These are phyloP conservation scores for Gossypium anomalum DNA, from an alignment of 345 rosid genomes.

Conservation along the genomic window DNA sequence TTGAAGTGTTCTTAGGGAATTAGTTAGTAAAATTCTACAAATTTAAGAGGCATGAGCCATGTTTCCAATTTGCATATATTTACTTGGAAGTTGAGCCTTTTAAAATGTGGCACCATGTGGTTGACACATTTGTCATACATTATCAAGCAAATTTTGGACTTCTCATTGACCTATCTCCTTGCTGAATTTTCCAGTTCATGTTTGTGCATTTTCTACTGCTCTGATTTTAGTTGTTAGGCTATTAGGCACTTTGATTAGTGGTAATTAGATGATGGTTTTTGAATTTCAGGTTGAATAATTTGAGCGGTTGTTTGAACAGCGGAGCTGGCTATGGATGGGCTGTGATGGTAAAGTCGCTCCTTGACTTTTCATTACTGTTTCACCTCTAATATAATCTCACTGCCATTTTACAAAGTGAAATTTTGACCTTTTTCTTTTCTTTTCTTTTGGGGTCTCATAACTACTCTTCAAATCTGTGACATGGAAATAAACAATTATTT, in stretches of 20 bases:
- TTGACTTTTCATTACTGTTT: background rate
- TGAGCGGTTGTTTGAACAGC: background rate
- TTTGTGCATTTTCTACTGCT: background rate
- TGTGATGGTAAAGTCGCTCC: background rate
- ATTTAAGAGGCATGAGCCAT: background rate
- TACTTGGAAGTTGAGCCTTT: background rate
- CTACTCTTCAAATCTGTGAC: background rate
- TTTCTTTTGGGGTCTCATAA: too few relatives aligned
- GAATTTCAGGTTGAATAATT: conserved; percentile 10
- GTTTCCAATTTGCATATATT: background rate
- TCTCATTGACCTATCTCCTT: background rate
- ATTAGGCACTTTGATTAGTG: background rate
- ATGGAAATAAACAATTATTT: background rate
- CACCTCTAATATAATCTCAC: background rate
- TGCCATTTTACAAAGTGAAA: background rate
- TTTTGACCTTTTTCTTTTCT: conserved; percentile 6
- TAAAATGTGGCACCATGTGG: background rate
- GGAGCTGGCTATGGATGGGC: background rate
- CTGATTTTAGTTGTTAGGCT: background rate
- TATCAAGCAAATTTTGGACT: background rate
- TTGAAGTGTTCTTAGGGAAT: background rate
- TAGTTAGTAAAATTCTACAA: background rate
- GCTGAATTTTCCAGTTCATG: background rate
- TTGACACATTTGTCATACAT: background rate
- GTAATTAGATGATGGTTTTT: background rate